These are phyloP conservation scores for Nidularia sp. DNA, from an alignment of 768 basidiomycete genomes.

Conservation along the genomic window DNA sequence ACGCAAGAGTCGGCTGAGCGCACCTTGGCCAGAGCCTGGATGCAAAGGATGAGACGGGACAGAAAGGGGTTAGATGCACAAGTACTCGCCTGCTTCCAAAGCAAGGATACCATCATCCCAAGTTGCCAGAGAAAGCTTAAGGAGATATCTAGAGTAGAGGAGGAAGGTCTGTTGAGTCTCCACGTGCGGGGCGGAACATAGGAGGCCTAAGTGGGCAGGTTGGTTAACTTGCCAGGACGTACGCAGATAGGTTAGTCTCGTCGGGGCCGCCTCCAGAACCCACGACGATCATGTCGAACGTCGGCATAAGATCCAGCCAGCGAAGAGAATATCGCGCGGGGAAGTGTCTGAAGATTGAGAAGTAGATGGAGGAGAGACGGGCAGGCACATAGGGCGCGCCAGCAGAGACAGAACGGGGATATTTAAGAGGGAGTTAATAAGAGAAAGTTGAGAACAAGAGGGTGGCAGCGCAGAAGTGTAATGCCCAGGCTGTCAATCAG, in stretches of 20 bases:
- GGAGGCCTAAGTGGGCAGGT: no score
- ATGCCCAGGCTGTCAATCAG: no score
- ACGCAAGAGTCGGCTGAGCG: slow-evolving; percentile 58
- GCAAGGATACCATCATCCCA: slow-evolving; percentile 86
- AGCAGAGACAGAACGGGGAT: no score
- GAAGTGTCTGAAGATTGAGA: no score
- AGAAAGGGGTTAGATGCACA: slow-evolving; percentile 8
- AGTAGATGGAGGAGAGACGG: no score
- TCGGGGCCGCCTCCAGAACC: slow-evolving; percentile 86
- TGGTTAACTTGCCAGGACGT: slow-evolving; percentile 19
- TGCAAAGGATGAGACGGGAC: background rate
- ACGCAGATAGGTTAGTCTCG: slow-evolving; percentile 89
- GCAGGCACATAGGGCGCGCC: no score
- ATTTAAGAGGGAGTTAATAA: no score
- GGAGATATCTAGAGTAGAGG: slow-evolving; percentile 63
- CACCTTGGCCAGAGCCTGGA: slow-evolving; percentile 83
- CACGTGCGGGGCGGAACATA: background rate
- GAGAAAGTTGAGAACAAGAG: no score
- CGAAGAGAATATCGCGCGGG: no score
- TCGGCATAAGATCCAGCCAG: slow-evolving; percentile 20
- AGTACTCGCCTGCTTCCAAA: slow-evolving; percentile 76
- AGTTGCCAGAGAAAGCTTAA: slow-evolving; percentile 60
- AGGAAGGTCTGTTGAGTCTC: slow-evolving; percentile 4
- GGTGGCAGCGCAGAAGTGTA: no score
- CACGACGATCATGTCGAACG: slow-evolving; percentile 74